phyloP scores from a whole-genome alignment of 306 rosid genomes.

The Ceratonia siliqua region DNA sequence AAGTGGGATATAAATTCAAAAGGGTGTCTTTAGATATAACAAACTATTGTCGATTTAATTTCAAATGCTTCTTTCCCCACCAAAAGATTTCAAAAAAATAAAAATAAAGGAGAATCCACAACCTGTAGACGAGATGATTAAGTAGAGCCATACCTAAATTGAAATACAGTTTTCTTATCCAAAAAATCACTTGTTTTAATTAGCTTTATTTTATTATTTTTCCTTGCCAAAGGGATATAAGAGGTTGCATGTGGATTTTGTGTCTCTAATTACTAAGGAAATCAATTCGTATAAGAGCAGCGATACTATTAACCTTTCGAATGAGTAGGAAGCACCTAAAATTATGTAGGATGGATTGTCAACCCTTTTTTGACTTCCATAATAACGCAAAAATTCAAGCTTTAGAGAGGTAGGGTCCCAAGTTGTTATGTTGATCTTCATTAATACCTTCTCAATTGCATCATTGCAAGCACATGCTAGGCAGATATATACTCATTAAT shows the following conservation, averaged over 20 bases:
- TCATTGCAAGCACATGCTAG: conserved; percentile 26
- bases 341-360: conserved; percentile 17
- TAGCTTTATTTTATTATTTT: too few relatives aligned
- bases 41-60: background rate
- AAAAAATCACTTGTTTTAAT: background rate
- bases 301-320: background rate
- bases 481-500: background rate
- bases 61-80: conserved; percentile 23
- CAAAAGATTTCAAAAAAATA: background rate
- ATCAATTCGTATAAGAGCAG: background rate
- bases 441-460: conserved; percentile 20
- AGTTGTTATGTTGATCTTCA: conserved; percentile 8
- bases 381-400: background rate
- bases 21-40: background rate
- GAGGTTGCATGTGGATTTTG: background rate
- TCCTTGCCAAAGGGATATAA: background rate
- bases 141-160: background rate
- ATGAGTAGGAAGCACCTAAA: background rate
- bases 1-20: background rate
- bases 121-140: background rate
- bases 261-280: background rate
- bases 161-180: conserved; percentile 4
- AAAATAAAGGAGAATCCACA: background rate
- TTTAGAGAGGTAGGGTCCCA: background rate
- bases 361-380: background rate